Evolutionary conservation across 2,329 filamentous ascomycete species (phyloP).

Genomic region (Alternaria incomplexa): DNA sequence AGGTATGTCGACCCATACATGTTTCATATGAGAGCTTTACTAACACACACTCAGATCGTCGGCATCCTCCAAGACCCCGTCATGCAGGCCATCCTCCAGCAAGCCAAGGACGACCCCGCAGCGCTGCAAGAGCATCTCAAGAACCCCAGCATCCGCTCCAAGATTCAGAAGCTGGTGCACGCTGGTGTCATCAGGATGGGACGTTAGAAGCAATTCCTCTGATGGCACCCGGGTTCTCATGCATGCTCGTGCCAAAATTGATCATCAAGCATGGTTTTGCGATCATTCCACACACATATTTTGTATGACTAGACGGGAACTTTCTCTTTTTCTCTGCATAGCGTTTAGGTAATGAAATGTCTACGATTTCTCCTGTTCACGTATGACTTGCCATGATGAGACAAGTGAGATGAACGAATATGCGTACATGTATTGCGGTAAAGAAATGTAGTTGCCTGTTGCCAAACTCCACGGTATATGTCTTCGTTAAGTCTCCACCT

Average conservation of each 20-base stretch:
- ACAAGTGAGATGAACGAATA: not conserved
- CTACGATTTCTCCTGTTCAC: not conserved
- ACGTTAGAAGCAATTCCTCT: conserved; percentile 43
- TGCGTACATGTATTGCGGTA: not conserved
- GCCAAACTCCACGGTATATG: not conserved
- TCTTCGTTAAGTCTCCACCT: not conserved
- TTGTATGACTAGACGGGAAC: not conserved
- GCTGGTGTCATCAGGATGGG: conserved; percentile 89
- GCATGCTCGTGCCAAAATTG: not conserved
- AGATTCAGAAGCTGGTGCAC: conserved; percentile 93
- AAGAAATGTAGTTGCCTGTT: not conserved
- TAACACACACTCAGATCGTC: conserved; percentile 70
- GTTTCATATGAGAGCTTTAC: not conserved
- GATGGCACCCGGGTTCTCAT: not conserved
- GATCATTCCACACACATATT: not conserved
- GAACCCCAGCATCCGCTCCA: conserved; percentile 81
- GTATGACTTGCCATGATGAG: no score
- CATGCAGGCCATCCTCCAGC: conserved; percentile 97
- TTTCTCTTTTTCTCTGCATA: conserved; percentile 17
- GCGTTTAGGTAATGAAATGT: conserved; percentile 23
- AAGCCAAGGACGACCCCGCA: conserved; percentile 90
- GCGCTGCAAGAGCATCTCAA: conserved; percentile 97
- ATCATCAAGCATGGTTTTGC: not conserved
- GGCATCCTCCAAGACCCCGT: conserved; percentile 91
- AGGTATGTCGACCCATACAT: conserved; percentile 64